Percentiles rank a stretch among this genome's conserved stretches.
Conservation (phyloP, 73 alveolate species). For the Stentor coeruleus region DNA sequence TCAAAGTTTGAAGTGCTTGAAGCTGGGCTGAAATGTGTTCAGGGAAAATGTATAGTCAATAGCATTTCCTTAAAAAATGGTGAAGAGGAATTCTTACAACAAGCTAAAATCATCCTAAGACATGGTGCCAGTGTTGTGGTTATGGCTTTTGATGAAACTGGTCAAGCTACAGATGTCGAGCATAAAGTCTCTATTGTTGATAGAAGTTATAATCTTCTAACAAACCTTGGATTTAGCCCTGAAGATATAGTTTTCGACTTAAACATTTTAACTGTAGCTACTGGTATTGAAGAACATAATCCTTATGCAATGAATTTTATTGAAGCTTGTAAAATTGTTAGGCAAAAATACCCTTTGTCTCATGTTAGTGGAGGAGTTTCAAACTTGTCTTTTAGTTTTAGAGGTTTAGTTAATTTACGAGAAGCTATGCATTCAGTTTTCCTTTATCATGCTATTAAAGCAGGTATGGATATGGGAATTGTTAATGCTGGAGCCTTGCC, state of each 20-base stretch:
- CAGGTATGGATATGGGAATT: constrained; percentile 84
- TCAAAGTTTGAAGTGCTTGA: constrained; percentile 76
- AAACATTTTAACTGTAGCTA: constrained; percentile 76
- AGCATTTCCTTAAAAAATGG: constrained; percentile 81
- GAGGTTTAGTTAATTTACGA: constrained; percentile 60
- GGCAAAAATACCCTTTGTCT: constrained; percentile 47
- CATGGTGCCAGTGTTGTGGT: constrained; percentile 86
- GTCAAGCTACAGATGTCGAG: constrained; percentile 77
- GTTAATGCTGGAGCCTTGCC: constrained; percentile 86
- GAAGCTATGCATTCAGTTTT: constrained; percentile 68
- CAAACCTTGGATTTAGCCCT: constrained; percentile 59
- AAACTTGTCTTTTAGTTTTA: constrained; percentile 76
- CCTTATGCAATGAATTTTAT: constrained; percentile 73
- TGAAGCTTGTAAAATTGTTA: constrained; percentile 57
- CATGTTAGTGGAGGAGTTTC: constrained; percentile 78
- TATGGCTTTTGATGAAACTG: constrained; percentile 89
- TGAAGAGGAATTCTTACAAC: constrained; percentile 62
- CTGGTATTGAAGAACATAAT: constrained; percentile 86
- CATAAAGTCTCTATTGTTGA: constrained; percentile 60
- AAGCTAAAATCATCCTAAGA: constrained; percentile 52
- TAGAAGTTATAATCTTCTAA: constrained; percentile 59
- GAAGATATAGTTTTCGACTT: constrained; percentile 77
- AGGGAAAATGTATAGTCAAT: constrained; percentile 84
- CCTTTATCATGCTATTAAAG: constrained; percentile 65
- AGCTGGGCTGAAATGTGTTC: constrained; percentile 73